Evolutionary conservation across 352 stramenopile species (phyloP), one percentile per base, ranked within the genome.

Genomic region (Aphanomyces cochlioides): DNA sequence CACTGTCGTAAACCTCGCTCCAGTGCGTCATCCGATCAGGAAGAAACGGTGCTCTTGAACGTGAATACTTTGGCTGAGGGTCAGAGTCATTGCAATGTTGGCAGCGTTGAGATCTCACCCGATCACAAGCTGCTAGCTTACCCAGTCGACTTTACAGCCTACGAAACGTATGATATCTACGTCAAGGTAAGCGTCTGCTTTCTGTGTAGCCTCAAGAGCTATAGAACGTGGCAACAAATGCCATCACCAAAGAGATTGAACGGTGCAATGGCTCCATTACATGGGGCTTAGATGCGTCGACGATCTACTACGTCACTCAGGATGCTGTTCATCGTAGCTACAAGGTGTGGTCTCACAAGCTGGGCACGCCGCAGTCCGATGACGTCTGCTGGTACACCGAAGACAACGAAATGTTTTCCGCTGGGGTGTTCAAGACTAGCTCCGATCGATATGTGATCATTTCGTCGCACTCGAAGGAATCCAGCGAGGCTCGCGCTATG

Each of bases 381-480:
- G 91, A 98, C 77, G 79, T 96, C 70, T 80, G 98, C 56, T 73
- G 99, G 0, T 98, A 97, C 78, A 93, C 92, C 60, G 96, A 99
- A 78, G 74, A 85, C n/a, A 95, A 99, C 82, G 89, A 97, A 72
- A 78, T 97, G 17, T 99, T 92, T 77, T 97, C 84, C 75, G 77
- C 96, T n/a, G 88, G 86, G 69, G 93, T 98, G 68, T 75, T 78
- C 56, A 99, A 98, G 79, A 90, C 90, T 36, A 84, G 90, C 65
- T 97, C 94, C 70, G 85, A 84, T 37, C 92, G 93, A 71, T 99
- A 94, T 82, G 79, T 99, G 53, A 85, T 99, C 64, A 78, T 98
- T 53, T 72, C 87, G 67, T 87, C 83, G n/a, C 86, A 73, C 47
- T 97, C 87, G 76, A 97, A 88, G 53, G 94, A 98, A 77, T 97